Base-by-base conservation (phyloP, 169 alveolate genomes). In the Hepatocystis sp. region DNA sequence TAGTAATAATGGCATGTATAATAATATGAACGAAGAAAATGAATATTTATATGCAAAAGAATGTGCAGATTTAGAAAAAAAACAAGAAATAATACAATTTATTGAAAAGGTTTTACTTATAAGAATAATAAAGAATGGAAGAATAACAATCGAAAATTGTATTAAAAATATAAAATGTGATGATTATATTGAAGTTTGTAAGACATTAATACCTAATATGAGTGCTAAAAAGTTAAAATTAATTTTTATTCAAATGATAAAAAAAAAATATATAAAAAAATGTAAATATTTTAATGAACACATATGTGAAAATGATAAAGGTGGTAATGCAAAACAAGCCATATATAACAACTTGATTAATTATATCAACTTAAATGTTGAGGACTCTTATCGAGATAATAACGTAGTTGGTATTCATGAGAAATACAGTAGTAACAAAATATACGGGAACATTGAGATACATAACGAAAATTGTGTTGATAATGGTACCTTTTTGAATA, bases 121-220 rank as follows among this genome's bases (percentile, higher is more conserved):
- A 58, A 40, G 86, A 28, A 51, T 71, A 49, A 71, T 71, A 40
- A 71, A 71, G 46, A 71, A 56, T 58, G 86, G 86, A 0, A 71
- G 86, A 44, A 46, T 71, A 8, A 71, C 86, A 2, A 42, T 71
- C 5, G 76, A 71, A 13, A 39, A 61, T 13, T 71, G 86, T 42
- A 27, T 71, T 23, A 60, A 58, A 30, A 58, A 71, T 44, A 17
- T 71, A 32, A 58, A 44, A 0, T 51, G 44, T 8, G 86, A 71
- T 36, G 86, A 71, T 32, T 71, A 71, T 63, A 66, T 60, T 17
- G 86, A 71, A 42, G 86, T 71, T 10, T 71, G 86, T 52, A 71
- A 58, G 27, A 71, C 55, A 15, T 61, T 58, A 15, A 60, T 71
- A 19, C 76, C 86, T 11, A 47, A 71, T 44, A 17, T 71, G 15